phyloP scores from a whole-genome alignment of 306 rosid genomes.

The Vachellia collinsii region DNA sequence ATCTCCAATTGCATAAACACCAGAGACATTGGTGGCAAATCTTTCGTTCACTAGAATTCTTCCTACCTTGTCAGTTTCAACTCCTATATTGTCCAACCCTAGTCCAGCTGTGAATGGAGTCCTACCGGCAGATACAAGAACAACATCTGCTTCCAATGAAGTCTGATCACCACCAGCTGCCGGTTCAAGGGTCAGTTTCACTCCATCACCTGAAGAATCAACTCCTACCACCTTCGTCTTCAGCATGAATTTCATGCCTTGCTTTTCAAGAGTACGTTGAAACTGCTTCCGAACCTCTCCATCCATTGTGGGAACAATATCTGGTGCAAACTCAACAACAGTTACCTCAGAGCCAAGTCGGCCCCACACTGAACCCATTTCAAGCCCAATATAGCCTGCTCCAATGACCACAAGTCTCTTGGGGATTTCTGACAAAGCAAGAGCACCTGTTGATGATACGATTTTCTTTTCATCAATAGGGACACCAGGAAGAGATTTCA shows the following conservation, averaged over 20 bases:
- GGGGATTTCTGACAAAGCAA: constrained; percentile 84
- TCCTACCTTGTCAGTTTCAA: constrained; percentile 82
- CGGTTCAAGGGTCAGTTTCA: constrained; percentile 89
- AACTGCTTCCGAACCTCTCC: constrained; percentile 92
- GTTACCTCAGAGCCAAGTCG: constrained; percentile 88
- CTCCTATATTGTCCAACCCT: constrained; percentile 83
- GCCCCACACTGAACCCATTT: constrained; percentile 99
- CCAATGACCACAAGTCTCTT: constrained; percentile 92
- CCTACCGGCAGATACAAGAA: constrained; percentile 98
- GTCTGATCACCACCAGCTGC: constrained; percentile 92
- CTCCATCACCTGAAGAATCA: constrained; percentile 83
- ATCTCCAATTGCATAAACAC: constrained; percentile 93
- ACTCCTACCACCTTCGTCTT: constrained; percentile 96
- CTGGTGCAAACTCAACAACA: constrained; percentile 93
- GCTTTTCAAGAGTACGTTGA: constrained; percentile 94
- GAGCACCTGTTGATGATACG: constrained; percentile 95
- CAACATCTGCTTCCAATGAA: constrained; percentile 83
- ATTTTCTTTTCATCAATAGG: constrained; percentile 94
- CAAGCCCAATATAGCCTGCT: constrained; percentile 98
- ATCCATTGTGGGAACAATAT: constrained; percentile 95
- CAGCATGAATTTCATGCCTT: constrained; percentile 88
- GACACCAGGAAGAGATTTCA: constrained; percentile 86
- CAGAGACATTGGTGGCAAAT: constrained; percentile 73
- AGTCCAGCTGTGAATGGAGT: constrained; percentile 88
- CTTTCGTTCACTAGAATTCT: constrained; percentile 81